phyloP scores from a whole-genome alignment of 2,329 filamentous ascomycete species.

The Fusarium transvaalense region DNA sequence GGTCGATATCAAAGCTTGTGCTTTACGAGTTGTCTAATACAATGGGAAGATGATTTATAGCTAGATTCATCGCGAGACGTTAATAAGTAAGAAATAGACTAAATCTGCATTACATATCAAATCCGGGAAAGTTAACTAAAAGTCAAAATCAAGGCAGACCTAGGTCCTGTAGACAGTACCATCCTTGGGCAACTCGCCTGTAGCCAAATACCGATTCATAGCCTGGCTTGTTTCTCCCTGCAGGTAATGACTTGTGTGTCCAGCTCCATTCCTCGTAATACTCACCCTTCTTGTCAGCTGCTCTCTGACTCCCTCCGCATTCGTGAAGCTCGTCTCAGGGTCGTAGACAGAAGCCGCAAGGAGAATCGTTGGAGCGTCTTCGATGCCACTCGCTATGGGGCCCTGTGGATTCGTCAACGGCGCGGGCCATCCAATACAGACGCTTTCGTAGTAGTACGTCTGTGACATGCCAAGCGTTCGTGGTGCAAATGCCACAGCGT shows the following conservation, averaged over 20 bases:
- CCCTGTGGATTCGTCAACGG: conserved; percentile 32
- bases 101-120: background rate
- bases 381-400: conserved; percentile 2
- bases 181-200: conserved; percentile 40
- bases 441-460: conserved; percentile 32
- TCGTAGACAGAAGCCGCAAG: conserved; percentile 38
- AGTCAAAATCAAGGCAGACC: background rate
- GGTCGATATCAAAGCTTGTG: background rate
- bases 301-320: conserved; percentile 38
- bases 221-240: conserved; percentile 40
- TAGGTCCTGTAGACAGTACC: conserved; percentile 39
- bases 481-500: conserved; percentile 27
- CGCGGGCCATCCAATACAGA: conserved; percentile 43
- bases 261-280: conserved; percentile 43
- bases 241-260: conserved; percentile 42
- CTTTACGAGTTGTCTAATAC: background rate
- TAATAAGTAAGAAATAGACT: background rate
- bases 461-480: conserved; percentile 34
- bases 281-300: conserved; percentile 41
- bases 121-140: too few species aligned
- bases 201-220: conserved; percentile 40
- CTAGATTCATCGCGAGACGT: background rate
- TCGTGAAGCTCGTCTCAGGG: conserved; percentile 38
- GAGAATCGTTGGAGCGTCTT: conserved; percentile 33
- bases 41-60: background rate